These are phyloP conservation scores for Dendrobium chrysotoxum DNA, from an alignment of 106 monocot genomes.

Conservation along the genomic window DNA sequence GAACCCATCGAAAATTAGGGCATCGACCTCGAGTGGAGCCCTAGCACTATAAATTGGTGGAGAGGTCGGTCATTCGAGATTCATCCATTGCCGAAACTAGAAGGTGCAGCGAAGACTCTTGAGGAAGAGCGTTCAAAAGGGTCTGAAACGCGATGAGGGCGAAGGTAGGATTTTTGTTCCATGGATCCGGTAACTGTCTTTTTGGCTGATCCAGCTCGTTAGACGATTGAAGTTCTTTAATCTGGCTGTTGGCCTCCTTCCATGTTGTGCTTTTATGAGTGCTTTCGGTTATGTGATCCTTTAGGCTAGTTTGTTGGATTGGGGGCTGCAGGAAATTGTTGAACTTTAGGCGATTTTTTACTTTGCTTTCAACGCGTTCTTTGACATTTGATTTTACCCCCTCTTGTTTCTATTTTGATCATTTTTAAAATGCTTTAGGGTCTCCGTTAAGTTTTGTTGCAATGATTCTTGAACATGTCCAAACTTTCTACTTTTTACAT, in stretches of 20 bases:
- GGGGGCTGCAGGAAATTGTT: background rate
- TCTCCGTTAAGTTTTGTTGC: no score
- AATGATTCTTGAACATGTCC: no score
- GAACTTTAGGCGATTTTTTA: background rate
- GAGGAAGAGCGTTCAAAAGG: background rate
- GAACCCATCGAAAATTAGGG: background rate
- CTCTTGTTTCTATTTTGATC: no score
- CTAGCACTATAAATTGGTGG: background rate
- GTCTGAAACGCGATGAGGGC: background rate
- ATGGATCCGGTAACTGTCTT: background rate
- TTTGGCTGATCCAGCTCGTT: background rate
- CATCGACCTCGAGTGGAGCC: background rate
- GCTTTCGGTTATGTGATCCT: background rate
- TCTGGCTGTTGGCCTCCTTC: background rate
- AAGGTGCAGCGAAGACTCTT: background rate
- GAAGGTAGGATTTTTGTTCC: background rate
- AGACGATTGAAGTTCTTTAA: background rate
- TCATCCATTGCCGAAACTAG: background rate
- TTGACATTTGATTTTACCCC: background rate
- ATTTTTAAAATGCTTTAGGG: no score
- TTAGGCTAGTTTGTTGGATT: background rate
- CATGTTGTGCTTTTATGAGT: background rate
- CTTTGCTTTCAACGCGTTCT: background rate
- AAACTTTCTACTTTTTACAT: no score
- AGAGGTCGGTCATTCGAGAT: background rate